phyloP scores from a whole-genome alignment of 2,329 filamentous ascomycete species.

The Pestalotiopsis sp. region DNA sequence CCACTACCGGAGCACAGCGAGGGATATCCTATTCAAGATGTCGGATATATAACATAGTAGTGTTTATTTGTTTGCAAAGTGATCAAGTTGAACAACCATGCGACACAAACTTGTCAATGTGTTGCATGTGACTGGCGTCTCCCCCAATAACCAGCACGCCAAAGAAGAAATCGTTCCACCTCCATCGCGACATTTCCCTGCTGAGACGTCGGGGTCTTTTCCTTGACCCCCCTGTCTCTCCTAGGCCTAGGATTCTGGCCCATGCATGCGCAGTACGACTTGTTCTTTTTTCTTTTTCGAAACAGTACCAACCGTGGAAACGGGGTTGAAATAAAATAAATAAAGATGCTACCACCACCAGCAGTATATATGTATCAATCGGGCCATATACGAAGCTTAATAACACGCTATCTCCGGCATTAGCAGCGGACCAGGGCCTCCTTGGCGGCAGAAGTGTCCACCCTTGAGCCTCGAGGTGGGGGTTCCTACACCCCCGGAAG shows the following conservation, averaged over 20 bases:
- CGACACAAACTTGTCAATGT: background rate
- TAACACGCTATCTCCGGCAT: background rate
- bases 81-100: background rate
- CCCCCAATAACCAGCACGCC: background rate
- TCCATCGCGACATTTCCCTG: background rate
- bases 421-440: constrained; percentile 8
- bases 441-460: constrained; percentile 1
- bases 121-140: background rate
- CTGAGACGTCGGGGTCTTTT: background rate
- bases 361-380: background rate
- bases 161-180: background rate
- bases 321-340: background rate
- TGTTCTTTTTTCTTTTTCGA: too few species aligned
- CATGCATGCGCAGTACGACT: too few species aligned
- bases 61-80: background rate
- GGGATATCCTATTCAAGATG: background rate
- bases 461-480: background rate
- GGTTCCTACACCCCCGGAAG: background rate
- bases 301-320: background rate
- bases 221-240: too few species aligned
- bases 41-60: background rate
- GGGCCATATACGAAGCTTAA: background rate
- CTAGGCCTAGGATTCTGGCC: too few species aligned
- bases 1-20: background rate
- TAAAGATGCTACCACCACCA: background rate